phyloP scores from a whole-genome alignment of 371 early-diverging fungal species.

The Saksenaea vasiformis region DNA sequence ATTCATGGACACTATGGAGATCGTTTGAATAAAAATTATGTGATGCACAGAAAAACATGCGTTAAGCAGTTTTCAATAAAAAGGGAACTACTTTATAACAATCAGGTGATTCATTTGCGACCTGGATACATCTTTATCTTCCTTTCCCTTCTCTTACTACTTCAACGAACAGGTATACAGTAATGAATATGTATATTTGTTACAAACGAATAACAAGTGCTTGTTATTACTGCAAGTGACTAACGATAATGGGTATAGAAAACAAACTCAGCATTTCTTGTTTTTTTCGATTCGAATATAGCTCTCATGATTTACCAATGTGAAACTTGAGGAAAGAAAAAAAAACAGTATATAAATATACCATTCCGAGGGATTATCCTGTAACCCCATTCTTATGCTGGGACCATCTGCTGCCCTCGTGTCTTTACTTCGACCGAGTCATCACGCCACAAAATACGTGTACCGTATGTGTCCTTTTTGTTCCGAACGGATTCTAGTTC shows the following conservation, averaged over 20 bases:
- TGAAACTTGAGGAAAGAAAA: not conserved
- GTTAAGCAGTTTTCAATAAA: no score
- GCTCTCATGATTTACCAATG: not conserved
- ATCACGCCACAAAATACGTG: constrained; percentile 8
- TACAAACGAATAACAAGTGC: not conserved
- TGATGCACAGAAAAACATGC: no score
- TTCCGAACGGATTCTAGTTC: constrained; percentile 10
- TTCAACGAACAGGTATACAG: no score
- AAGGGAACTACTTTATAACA: no score
- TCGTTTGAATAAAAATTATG: no score
- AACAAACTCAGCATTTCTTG: not conserved
- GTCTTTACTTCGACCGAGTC: constrained; percentile 4
- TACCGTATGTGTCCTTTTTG: constrained; percentile 13
- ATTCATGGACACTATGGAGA: no score
- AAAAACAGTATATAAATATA: not conserved
- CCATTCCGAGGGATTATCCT: not conserved
- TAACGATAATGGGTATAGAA: not conserved
- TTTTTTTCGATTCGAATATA: not conserved
- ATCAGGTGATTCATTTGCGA: no score
- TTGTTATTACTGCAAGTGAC: not conserved
- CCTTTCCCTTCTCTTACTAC: no score
- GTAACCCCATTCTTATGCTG: not conserved
- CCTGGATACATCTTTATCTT: no score
- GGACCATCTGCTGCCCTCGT: not conserved
- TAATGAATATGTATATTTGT: no score